Conservation (phyloP, 2,329 filamentous ascomycete species). For the Claviceps digitariae region DNA sequence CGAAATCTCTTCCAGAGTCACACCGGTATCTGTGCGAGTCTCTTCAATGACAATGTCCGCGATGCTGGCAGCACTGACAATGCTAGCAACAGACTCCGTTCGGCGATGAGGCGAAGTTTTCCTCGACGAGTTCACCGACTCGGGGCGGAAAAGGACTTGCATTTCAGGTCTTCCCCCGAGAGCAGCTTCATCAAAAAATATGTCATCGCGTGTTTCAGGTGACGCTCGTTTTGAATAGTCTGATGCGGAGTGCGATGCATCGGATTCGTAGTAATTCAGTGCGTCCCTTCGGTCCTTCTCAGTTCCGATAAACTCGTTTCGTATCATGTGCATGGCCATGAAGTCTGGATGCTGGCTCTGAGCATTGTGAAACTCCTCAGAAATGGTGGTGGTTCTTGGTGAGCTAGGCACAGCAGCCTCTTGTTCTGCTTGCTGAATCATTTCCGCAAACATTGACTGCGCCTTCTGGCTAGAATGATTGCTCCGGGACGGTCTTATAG, state of each 20-base stretch:
- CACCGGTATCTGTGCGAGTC: slow-evolving; percentile 63
- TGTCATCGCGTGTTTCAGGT: slow-evolving; percentile 23
- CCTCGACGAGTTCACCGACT: slow-evolving; percentile 9
- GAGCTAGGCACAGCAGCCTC: slow-evolving; percentile 38
- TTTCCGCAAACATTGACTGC: slow-evolving; percentile 43
- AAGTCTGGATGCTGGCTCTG: slow-evolving; percentile 43
- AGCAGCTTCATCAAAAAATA: slow-evolving; percentile 24
- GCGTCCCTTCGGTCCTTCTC: slow-evolving; percentile 20
- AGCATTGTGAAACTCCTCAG: slow-evolving; percentile 32
- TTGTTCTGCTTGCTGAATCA: slow-evolving; percentile 42
- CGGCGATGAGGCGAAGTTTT: slow-evolving; percentile 31
- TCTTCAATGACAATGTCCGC: slow-evolving; percentile 51
- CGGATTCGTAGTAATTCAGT: slow-evolving; percentile 19
- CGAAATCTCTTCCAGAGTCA: slow-evolving; percentile 73
- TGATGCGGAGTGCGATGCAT: slow-evolving; percentile 25
- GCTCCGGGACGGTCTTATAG: slow-evolving; percentile 41
- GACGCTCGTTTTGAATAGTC: slow-evolving; percentile 38
- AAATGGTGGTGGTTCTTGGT: slow-evolving; percentile 36
- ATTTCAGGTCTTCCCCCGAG: slow-evolving; percentile 32
- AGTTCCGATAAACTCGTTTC: slow-evolving; percentile 29
- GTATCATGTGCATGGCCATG: slow-evolving; percentile 37
- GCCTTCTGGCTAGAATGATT: slow-evolving; percentile 28
- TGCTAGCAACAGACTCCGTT: slow-evolving; percentile 46
- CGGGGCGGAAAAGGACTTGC: slow-evolving; percentile 11
- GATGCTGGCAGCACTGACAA: slow-evolving; percentile 44